These are phyloP conservation scores for Salvia miltiorrhiza DNA, from an alignment of 257 asterid genomes.

Conservation along the genomic window DNA sequence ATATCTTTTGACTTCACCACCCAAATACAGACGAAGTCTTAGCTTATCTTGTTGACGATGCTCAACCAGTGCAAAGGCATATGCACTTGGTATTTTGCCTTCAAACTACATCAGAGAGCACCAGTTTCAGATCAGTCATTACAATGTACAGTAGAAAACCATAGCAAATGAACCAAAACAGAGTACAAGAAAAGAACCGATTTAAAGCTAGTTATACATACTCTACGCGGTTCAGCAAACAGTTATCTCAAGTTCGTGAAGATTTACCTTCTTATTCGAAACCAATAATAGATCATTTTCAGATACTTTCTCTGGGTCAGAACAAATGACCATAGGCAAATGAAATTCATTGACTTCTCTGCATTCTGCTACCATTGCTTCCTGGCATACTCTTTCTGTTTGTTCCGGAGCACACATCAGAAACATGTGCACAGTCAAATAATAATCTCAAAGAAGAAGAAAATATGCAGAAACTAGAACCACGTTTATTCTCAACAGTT, in stretches of 20 bases:
- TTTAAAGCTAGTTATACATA: background rate
- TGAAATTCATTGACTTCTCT: slow-evolving; percentile 74
- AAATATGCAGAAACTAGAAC: slow-evolving; percentile 7
- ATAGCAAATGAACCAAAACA: background rate
- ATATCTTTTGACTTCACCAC: slow-evolving; percentile 56
- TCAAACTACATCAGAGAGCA: slow-evolving; percentile 45
- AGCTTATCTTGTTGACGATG: slow-evolving; percentile 69
- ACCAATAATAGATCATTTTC: slow-evolving; percentile 79
- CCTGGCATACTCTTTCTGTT: slow-evolving; percentile 54
- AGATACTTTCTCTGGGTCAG: slow-evolving; percentile 35
- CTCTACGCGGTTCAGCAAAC: background rate
- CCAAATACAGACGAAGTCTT: slow-evolving; percentile 67
- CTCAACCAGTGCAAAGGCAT: slow-evolving; percentile 95
- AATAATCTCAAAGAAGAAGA: slow-evolving; percentile 7
- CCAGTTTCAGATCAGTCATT: slow-evolving; percentile 8
- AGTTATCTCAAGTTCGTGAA: background rate
- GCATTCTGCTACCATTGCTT: slow-evolving; percentile 48
- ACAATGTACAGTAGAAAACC: background rate
- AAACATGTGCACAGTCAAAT: background rate
- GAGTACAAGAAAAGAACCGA: background rate
- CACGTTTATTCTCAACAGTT: background rate
- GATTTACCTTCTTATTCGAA: slow-evolving; percentile 57
- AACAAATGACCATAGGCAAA: slow-evolving; percentile 51
- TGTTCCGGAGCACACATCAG: slow-evolving; percentile 16
- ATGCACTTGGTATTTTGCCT: slow-evolving; percentile 61